A percentile compares a stretch with the other conserved stretches of the same genome.
Conservation (phyloP, 495 filamentous ascomycete species). For the Aspergillus baeticus region DNA sequence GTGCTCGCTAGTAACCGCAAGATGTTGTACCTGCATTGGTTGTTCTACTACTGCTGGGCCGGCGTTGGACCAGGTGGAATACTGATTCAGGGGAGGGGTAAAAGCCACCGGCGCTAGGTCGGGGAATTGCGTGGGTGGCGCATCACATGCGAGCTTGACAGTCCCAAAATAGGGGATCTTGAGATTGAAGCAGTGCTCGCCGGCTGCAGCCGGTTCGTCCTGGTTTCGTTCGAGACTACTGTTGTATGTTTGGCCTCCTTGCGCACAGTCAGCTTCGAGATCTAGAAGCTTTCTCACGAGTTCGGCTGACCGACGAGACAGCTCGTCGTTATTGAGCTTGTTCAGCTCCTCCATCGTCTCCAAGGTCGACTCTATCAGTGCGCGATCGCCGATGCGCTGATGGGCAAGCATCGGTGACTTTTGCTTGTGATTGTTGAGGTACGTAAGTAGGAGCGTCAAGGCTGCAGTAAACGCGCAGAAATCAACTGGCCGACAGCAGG, state of each 20-base stretch:
- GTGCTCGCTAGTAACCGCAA: not conserved
- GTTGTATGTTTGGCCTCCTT: slow-evolving; percentile 16
- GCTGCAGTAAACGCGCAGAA: slow-evolving; percentile 1
- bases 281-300: slow-evolving; percentile 31
- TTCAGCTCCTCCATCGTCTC: slow-evolving; percentile 36
- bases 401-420: slow-evolving; percentile 31
- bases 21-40: too few relatives aligned
- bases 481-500: slow-evolving; percentile 6
- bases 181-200: slow-evolving; percentile 19
- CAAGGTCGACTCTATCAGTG: slow-evolving; percentile 41
- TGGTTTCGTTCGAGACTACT: slow-evolving; percentile 13
- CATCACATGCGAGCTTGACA: slow-evolving; percentile 24
- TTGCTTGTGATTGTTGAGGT: slow-evolving; percentile 20
- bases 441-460: slow-evolving; percentile 1
- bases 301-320: slow-evolving; percentile 31
- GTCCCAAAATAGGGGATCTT: slow-evolving; percentile 36
- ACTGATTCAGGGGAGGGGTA: slow-evolving; percentile 3
- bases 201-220: slow-evolving; percentile 3
- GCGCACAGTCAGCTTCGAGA: slow-evolving; percentile 32
- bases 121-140: not conserved
- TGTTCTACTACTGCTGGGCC: not conserved
- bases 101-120: not conserved
- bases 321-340: slow-evolving; percentile 28
- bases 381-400: slow-evolving; percentile 41
- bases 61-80: not conserved